Conservation (phyloP, 2,329 filamentous ascomycete genomes). For the Stagonosporopsis rhizophila region DNA sequence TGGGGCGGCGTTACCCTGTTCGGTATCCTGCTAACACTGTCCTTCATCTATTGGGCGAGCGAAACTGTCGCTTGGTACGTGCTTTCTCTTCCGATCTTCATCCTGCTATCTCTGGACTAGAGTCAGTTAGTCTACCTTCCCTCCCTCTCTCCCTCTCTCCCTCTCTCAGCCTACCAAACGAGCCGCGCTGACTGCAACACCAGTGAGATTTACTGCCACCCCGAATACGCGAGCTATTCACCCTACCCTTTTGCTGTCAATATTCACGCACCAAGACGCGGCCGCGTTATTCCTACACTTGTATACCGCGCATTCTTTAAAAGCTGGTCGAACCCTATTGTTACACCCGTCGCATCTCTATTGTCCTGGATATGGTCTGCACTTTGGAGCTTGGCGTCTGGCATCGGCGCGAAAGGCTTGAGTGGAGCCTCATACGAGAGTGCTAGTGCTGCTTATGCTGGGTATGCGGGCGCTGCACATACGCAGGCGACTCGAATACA, state of each 20-base stretch:
- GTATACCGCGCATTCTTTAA: conserved; percentile 52
- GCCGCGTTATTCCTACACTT: conserved; percentile 64
- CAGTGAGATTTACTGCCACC: conserved; percentile 60
- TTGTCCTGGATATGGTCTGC: conserved; percentile 28
- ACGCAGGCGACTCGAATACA: conserved; percentile 9
- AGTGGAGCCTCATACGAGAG: neutral
- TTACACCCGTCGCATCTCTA: conserved; percentile 14
- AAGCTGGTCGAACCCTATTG: conserved; percentile 43
- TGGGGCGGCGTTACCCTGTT: conserved; percentile 49
- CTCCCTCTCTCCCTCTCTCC: neutral
- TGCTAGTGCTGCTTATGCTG: conserved; percentile 5
- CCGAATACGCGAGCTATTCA: conserved; percentile 56
- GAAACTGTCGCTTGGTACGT: conserved; percentile 57
- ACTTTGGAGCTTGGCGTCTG: conserved; percentile 16
- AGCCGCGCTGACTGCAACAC: conserved; percentile 8
- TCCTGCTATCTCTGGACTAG: conserved; percentile 21
- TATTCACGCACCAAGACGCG: conserved; percentile 60
- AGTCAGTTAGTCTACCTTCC: conserved; percentile 15
- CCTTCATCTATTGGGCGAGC: conserved; percentile 57
- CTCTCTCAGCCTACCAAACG: neutral
- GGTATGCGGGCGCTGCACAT: conserved; percentile 3
- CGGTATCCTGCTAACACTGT: conserved; percentile 50
- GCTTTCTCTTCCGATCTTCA: conserved; percentile 13
- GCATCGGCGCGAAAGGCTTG: conserved; percentile 8
- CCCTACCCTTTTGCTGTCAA: conserved; percentile 57